Conservation (phyloP, 2,329 filamentous ascomycete species). For the Allantophomopsis cytisporea region DNA sequence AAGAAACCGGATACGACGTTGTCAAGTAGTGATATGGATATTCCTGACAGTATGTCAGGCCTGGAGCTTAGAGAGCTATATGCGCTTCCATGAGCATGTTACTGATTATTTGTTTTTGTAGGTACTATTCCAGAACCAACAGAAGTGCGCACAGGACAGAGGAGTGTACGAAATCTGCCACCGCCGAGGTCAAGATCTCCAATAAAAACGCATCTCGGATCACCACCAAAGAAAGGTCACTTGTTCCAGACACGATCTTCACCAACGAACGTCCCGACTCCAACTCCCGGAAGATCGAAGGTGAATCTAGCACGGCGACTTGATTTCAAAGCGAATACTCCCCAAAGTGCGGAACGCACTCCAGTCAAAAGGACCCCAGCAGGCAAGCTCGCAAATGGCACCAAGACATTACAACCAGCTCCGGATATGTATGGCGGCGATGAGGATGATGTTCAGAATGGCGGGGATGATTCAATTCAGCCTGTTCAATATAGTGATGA, state of each 20-base stretch:
- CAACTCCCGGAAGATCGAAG: no score
- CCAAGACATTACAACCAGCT: conserved; percentile 14
- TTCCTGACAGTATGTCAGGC: conserved; percentile 39
- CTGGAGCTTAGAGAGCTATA: background rate
- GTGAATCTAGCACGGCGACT: no score
- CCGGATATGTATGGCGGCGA: conserved; percentile 1
- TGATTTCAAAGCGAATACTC: no score
- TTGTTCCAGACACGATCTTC: no score
- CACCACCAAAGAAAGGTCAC: conserved; percentile 6
- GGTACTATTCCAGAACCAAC: conserved; percentile 34
- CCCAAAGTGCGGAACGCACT: no score
- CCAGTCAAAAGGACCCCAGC: no score
- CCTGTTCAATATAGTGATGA: conserved; percentile 7
- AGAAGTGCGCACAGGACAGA: conserved; percentile 19
- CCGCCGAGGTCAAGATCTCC: conserved; percentile 19
- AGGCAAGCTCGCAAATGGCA: background rate
- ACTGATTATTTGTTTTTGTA: conserved; percentile 12
- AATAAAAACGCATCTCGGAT: conserved; percentile 18
- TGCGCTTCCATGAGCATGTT: conserved; percentile 1
- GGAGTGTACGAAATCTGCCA: conserved; percentile 19
- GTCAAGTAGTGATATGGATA: conserved; percentile 44
- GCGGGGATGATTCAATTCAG: conserved; percentile 14
- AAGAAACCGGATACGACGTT: conserved; percentile 25
- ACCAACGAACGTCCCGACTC: no score
- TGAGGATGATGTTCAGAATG: conserved; percentile 14